phyloP scores from a whole-genome alignment of 345 rosid genomes.

The Brassica napus region Da-Ae NC_063452.1:20085001-20085500 shows the following conservation, averaged over 20 bases:
- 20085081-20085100: constrained; percentile 60
- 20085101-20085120: constrained; percentile 95
- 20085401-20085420: background rate
- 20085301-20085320: background rate
- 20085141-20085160: constrained; percentile 45
- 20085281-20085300: constrained; percentile 29
- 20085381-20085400: constrained; percentile 1
- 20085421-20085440: too few relatives aligned
- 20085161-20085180: constrained; percentile 53
- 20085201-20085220: constrained; percentile 79
- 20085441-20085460: constrained; percentile 3
- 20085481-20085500: too few relatives aligned
- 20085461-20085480: too few relatives aligned
- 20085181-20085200: constrained; percentile 50
- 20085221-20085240: constrained; percentile 88
- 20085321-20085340: background rate
- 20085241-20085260: constrained; percentile 68
- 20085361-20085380: constrained; percentile 2
- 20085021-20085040: too few relatives aligned
- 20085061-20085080: too few relatives aligned
- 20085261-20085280: constrained; percentile 95
- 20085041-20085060: too few relatives aligned
- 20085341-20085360: constrained; percentile 12
- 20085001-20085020: too few relatives aligned
- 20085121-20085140: constrained; percentile 92